Percentiles rank a stretch among this genome's conserved stretches.
phyloP scores from a whole-genome alignment of 805 yeast species.

The Spathaspora girioi region DNA sequence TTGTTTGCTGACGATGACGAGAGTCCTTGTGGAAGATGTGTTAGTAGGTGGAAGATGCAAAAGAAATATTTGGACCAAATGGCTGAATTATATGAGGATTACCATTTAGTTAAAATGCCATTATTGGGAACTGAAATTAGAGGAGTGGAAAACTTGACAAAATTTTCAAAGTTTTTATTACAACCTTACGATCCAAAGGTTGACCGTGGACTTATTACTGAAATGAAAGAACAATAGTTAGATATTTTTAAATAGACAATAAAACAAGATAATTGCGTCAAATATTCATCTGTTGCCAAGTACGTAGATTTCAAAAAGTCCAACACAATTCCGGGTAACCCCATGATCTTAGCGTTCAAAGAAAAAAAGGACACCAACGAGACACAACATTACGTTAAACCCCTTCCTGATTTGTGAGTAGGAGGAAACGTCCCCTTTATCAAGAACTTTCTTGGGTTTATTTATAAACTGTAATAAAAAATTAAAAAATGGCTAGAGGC shows the following conservation, averaged over 20 bases:
- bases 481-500: constrained; percentile 79
- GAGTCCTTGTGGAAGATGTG: constrained; percentile 81
- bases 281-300: neutral
- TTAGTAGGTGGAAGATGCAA: constrained; percentile 93
- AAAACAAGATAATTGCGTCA: neutral
- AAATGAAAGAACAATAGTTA: constrained; percentile 46
- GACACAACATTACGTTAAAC: neutral
- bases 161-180: constrained; percentile 77
- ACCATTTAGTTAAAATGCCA: constrained; percentile 94
- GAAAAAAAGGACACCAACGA: neutral
- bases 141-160: constrained; percentile 80
- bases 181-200: constrained; percentile 69
- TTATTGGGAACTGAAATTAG: constrained; percentile 92
- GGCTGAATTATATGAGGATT: constrained; percentile 94
- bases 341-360: neutral
- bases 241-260: neutral
- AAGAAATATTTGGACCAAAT: constrained; percentile 91
- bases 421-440: neutral
- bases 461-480: neutral
- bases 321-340: neutral
- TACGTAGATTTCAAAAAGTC: neutral
- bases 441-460: neutral
- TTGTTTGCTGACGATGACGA: constrained; percentile 79
- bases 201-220: constrained; percentile 52
- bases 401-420: neutral